phyloP scores from a whole-genome alignment of 768 basidiomycete genomes.

The Tylopilus intermedius region DNA sequence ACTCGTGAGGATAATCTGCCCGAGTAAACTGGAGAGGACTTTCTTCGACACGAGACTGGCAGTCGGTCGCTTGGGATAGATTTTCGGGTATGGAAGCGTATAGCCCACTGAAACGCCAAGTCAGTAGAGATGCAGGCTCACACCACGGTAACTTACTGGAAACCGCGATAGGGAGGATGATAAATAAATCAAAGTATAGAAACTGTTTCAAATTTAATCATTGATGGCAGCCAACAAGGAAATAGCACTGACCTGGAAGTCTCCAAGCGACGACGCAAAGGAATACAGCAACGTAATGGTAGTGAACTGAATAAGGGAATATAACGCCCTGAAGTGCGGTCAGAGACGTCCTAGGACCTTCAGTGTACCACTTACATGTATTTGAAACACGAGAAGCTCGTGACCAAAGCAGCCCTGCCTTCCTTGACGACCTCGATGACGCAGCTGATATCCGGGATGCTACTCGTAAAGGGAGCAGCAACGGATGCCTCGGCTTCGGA shows the following conservation, averaged over 20 bases:
- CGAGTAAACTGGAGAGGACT: constrained; percentile 87
- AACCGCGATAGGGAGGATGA: constrained; percentile 95
- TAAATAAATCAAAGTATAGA: constrained; percentile 94
- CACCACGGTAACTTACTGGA: constrained; percentile 60
- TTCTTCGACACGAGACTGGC: constrained; percentile 94
- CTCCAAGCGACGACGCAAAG: constrained; percentile 92
- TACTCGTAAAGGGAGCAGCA: constrained; percentile 94
- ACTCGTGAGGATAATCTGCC: constrained; percentile 85
- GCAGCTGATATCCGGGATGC: constrained; percentile 90
- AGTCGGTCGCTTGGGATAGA: constrained; percentile 88
- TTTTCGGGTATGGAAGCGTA: constrained; percentile 81
- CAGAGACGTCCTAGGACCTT: neutral
- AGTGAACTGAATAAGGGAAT: constrained; percentile 99
- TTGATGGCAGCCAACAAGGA: neutral
- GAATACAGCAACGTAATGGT: constrained; percentile 93
- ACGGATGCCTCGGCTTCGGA: constrained; percentile 99
- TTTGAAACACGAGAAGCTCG: constrained; percentile 99
- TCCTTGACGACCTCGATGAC: constrained; percentile 96
- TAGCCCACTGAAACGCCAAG: constrained; percentile 70
- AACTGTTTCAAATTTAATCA: constrained; percentile 49
- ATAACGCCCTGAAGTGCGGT: constrained; percentile 71
- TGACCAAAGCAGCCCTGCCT: constrained; percentile 91
- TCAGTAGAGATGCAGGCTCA: constrained; percentile 5
- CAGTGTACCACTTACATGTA: constrained; percentile 71
- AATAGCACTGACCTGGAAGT: constrained; percentile 72